A percentile compares a stretch with the other conserved stretches of the same genome.
Conservation (phyloP, 169 alveolate genomes). For the Cyclospora cayetanensis region DNA sequence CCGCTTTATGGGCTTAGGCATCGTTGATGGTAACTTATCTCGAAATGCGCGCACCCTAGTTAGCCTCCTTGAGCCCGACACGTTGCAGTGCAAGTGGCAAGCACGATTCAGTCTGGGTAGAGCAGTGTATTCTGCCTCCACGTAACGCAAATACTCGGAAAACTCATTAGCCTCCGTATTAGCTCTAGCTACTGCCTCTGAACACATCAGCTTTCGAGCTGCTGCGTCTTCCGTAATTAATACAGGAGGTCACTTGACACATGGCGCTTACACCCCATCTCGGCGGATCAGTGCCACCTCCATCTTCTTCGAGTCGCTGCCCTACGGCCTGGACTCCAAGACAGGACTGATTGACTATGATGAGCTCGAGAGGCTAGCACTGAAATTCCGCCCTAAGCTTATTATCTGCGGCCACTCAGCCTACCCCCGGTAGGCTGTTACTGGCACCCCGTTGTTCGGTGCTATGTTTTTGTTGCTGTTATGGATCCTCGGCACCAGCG, state of each 20-base stretch:
- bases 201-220: not conserved
- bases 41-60: conserved; percentile 58
- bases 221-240: not conserved
- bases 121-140: too few species aligned
- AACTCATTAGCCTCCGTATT: too few species aligned
- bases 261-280: conserved; percentile 90
- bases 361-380: conserved; percentile 89
- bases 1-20: conserved; percentile 96
- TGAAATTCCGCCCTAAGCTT: conserved; percentile 81
- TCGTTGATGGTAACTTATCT: conserved; percentile 94
- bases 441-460: too few species aligned
- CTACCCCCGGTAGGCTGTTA: conserved; percentile 70
- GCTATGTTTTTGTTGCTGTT: too few species aligned
- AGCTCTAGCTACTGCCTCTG: not conserved
- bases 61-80: not conserved
- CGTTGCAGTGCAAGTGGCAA: too few species aligned
- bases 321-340: conserved; percentile 89
- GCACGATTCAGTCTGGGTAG: too few species aligned
- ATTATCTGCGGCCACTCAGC: conserved; percentile 87
- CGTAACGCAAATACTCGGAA: too few species aligned
- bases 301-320: conserved; percentile 92
- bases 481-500: too few species aligned
- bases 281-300: conserved; percentile 95
- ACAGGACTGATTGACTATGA: conserved; percentile 95
- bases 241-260: conserved; percentile 83